phyloP scores from a whole-genome alignment of 805 yeast species.

The Wickerhamomyces rabaulensis region DNA sequence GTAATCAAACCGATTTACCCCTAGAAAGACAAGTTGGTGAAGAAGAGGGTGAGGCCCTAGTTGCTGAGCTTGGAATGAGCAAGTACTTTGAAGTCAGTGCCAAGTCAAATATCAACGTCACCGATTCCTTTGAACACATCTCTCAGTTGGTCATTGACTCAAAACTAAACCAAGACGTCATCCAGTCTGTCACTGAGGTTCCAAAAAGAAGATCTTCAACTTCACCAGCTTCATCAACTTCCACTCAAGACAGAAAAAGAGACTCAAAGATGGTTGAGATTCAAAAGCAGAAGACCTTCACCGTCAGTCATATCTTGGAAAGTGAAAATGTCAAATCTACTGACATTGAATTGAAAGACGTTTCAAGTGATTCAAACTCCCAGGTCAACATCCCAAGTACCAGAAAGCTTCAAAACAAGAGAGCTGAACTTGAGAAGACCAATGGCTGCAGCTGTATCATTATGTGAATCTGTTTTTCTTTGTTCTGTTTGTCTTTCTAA shows the following conservation, averaged over 20 bases:
- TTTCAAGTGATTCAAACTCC: neutral
- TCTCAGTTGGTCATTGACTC: neutral
- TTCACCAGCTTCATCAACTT: neutral
- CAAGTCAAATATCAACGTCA: slow-evolving; percentile 11
- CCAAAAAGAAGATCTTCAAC: neutral
- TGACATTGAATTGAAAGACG: neutral
- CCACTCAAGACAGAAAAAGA: neutral
- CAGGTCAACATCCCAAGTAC: neutral
- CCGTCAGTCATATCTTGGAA: slow-evolving; percentile 4
- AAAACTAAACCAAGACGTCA: neutral
- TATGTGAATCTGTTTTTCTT: slow-evolving; percentile 4
- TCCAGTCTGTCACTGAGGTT: neutral
- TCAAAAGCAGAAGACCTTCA: slow-evolving; percentile 7
- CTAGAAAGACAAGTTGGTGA: slow-evolving; percentile 9
- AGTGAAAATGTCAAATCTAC: neutral
- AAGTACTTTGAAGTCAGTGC: slow-evolving; percentile 18
- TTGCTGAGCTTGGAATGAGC: slow-evolving; percentile 9
- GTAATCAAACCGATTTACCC: slow-evolving; percentile 12
- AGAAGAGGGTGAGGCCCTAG: slow-evolving; percentile 13
- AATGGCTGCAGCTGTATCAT: slow-evolving; percentile 8
- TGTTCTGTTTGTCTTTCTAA: neutral
- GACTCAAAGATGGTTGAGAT: neutral
- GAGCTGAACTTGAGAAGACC: slow-evolving; percentile 1
- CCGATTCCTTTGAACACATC: slow-evolving; percentile 12
- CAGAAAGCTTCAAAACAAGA: slow-evolving; percentile 3